A percentile compares a stretch with the other conserved stretches of the same genome.
These are phyloP conservation scores for Fusarium sp. DNA, from an alignment of 2,329 filamentous ascomycete genomes.

Conservation along the genomic window DNA sequence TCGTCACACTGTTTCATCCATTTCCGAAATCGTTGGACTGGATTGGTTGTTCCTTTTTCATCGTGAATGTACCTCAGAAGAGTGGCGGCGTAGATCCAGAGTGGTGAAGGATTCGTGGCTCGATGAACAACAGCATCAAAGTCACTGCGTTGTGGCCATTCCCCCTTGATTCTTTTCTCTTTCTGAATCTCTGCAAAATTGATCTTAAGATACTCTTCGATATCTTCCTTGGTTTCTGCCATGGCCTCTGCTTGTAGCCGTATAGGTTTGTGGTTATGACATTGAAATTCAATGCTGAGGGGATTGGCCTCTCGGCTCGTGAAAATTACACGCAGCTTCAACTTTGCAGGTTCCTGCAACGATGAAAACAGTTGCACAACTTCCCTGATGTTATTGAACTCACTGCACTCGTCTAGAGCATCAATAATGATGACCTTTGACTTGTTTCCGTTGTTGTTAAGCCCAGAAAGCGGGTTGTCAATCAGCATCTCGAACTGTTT, in stretches of 20 bases:
- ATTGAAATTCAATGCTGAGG: background rate
- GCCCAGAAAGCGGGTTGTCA: background rate
- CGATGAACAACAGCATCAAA: background rate
- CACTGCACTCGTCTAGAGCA: constrained; percentile 40
- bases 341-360: background rate
- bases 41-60: background rate
- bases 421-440: constrained; percentile 47
- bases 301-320: background rate
- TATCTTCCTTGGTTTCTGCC: background rate
- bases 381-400: background rate
- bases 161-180: background rate
- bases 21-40: background rate
- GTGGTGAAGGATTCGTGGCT: background rate
- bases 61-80: background rate
- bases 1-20: background rate
- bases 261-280: background rate
- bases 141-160: background rate
- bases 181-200: background rate
- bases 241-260: background rate
- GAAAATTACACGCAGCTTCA: background rate
- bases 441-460: background rate
- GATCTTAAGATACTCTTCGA: background rate
- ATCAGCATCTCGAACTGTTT: constrained; percentile 23
- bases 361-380: background rate
- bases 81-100: background rate